Base-by-base conservation (phyloP, 805 yeast species). In the Metschnikowia similis region DNA sequence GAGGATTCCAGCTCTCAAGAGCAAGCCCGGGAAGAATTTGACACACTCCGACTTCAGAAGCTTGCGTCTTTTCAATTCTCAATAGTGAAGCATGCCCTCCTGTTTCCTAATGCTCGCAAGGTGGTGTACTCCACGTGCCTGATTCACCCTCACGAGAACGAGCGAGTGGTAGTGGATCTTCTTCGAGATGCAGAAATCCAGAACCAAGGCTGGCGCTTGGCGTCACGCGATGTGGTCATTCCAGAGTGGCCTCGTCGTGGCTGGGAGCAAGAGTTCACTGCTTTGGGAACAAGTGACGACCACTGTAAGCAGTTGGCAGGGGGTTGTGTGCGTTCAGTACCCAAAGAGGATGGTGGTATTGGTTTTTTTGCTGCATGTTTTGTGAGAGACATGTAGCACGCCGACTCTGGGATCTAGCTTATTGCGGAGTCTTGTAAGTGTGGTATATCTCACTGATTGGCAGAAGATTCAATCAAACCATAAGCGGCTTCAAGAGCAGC, bases 321-420 rank as follows among this genome's bases (percentile, higher is more conserved):
- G 1, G 92, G 94, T 0, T 91, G 97, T 69, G 83, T 94, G 0
- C 75, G 99, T 56, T 86, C 91, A 0, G 69, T 83, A 39, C 96
- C 97, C 0, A 84, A 82, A 53, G 85, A 79, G 40, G 99, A 94
- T 65, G 99, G 98, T 30, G 99, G 99, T n/a, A 94, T 94, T 59
- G 99, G 99, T 0, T 94, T 94, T 64, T 94, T 94, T 68, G 98
- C 97, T 0, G 98, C 91, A 1, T 84, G 94, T 49, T 92, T 94
- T 64, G 87, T 87, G 55, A 76, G 59, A 27, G 51, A 48, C 13
- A 16, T 28, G 35, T 10, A 29, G 26, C 27, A 9, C 26, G 28
- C 26, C 14, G 37, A n/a, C 6, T 35, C 11, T 9, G 14, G 37
- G 4, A 21, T 17, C n/a, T 10, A 11, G 34, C 35, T 32, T n/a